Base-by-base conservation (phyloP, 1,139 yeast genomes). In the Kurtzmaniella quercitrusa region DNA sequence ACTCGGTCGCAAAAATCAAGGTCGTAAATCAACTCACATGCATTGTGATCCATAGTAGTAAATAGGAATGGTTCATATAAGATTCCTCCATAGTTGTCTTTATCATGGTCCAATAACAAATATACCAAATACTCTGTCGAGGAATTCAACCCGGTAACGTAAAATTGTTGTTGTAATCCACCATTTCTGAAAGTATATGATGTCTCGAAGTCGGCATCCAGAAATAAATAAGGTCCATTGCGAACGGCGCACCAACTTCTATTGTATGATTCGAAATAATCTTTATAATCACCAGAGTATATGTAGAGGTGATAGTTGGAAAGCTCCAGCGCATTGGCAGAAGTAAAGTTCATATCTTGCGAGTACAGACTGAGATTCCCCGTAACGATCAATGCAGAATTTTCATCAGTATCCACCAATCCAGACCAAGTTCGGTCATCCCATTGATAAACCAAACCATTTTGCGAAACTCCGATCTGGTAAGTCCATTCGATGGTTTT, bases 1-100 rank as follows among this genome's bases (percentile, higher is more conserved):
- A 91, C 94, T 41, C 80, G 78, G 30, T 72, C 63, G 61, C 98
- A 93, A 56, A 91, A 88, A 1, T 78, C 82, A 43, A 93, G 66
- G 46, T 80, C 85, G 59, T 78, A 88, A 19, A 89, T 76, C 42
- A 91, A 65, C 47, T 84, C 80, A 59, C 98, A 93, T 2, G 87
- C 76, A 22, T 68, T 65, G 3, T 65, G 59, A 3, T 62, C 62
- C 57, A 81, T 71, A 2, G 96, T 86, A 19, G 74, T 71, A 54
- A 91, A 87, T 41, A 65, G 63, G 45, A 84, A 76, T 12, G 75
- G 77, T 19, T 69, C 63, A 54, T 80, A 88, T 0, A 87, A 72
- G 1, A 81, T 74, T 2, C 96, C 95, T 3, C 95, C 93, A 37
- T 65, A 68, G 0, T 50, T 45, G 1, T 56, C 55, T 8, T 53